Conservation (phyloP, 106 monocot species). For the Triglochin maritima region DNA sequence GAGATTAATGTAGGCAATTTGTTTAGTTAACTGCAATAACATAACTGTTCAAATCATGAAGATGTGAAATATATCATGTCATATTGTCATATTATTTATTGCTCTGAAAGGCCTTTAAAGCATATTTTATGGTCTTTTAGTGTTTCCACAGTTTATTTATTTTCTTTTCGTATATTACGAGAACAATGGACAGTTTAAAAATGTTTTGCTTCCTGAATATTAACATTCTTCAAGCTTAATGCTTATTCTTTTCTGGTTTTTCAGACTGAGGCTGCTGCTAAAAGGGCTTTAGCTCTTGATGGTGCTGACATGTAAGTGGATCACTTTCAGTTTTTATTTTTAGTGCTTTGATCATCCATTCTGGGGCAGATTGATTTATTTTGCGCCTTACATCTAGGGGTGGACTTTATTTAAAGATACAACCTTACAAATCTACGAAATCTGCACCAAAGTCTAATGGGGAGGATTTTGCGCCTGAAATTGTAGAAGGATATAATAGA, state of each 20-base stretch:
- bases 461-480: slow-evolving; percentile 58
- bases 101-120: no score
- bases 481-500: slow-evolving; percentile 83
- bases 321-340: neutral
- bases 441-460: slow-evolving; percentile 21
- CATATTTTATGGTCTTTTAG: no score
- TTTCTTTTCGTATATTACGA: no score
- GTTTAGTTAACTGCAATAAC: no score
- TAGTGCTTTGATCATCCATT: neutral
- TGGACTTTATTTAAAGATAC: slow-evolving; percentile 86
- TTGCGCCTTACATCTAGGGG: slow-evolving; percentile 48
- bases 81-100: no score
- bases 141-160: no score
- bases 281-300: slow-evolving; percentile 80
- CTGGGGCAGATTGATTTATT: neutral
- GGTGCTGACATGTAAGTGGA: slow-evolving; percentile 88
- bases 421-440: slow-evolving; percentile 50
- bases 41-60: no score
- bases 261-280: slow-evolving; percentile 97
- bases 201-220: no score
- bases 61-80: no score
- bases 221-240: no score
- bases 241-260: neutral
- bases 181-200: no score
- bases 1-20: no score